Base-by-base conservation (phyloP, 768 basidiomycete species). In the Clathrus columnatus region DNA sequence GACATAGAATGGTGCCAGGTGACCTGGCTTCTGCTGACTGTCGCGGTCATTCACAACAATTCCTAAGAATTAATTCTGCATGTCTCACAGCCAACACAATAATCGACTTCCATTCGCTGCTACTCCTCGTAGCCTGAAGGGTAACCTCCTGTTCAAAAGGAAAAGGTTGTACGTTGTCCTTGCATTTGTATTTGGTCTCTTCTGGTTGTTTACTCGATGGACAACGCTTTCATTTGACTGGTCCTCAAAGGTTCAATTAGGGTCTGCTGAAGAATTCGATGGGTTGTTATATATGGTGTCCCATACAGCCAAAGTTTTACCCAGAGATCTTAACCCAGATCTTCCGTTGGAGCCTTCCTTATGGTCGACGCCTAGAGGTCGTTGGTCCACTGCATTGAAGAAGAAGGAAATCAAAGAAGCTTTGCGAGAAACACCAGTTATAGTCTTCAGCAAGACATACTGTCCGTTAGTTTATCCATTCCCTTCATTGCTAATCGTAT, bases 381-480 rank as follows among this genome's bases (percentile, higher is more conserved):
- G 17, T 1, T 29, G 18, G 3, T 49, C 67, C 53, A 59, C 66
- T 17, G 58, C 74, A 21, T 70, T 78, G 45, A 83, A 79, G 80
- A 54, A 59, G 30, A 66, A 68, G 57, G 71, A 78, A 43, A 66
- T 74, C 17, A 64, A 63, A 43, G 62, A 62, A 20, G 61, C 89
- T 47, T 70, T 77, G 32, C 63, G 72, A 17, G 66, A 78, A 28
- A 73, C 78, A 61, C 88, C 88, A 1, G 68, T 91, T 6, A 72
- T 91, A 45, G 81, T 91, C 11, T 90, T 91, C 62, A 90, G 87
- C 74, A 91, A 91, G 85, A 79, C 85, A 21, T 85, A 82, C 63
- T 91, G 89, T 77, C 81, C 79, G 86, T 89, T 64, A 61, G 82
- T 77, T 20, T 41, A 26, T 23, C 26, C 43, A n/a, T 51, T 17